These are phyloP conservation scores for Ophiostoma montium DNA, from an alignment of 2,329 filamentous ascomycete genomes.

Conservation along the genomic window DNA sequence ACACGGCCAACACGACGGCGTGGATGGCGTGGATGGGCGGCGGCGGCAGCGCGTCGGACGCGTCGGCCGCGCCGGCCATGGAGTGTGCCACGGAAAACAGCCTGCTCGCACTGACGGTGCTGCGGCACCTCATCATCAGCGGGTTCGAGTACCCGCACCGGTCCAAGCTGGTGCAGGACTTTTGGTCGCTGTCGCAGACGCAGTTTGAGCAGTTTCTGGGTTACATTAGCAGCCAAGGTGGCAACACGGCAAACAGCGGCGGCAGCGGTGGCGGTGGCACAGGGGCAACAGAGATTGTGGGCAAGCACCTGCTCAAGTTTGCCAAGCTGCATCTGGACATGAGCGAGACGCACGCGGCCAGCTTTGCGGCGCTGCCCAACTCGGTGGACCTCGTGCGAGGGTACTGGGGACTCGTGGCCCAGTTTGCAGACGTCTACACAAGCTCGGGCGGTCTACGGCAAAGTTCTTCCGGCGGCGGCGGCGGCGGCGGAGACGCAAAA, in stretches of 20 bases:
- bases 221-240: constrained; percentile 39
- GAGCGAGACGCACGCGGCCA: constrained; percentile 62
- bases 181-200: constrained; percentile 66
- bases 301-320: constrained; percentile 78
- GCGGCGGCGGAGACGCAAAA: constrained; percentile 23
- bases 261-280: constrained; percentile 23
- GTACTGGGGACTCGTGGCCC: constrained; percentile 73
- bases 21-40: constrained; percentile 49
- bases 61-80: constrained; percentile 34
- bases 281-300: constrained; percentile 37
- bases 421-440: constrained; percentile 62
- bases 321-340: constrained; percentile 86
- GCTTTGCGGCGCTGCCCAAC: constrained; percentile 70
- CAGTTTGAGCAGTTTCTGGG: constrained; percentile 67
- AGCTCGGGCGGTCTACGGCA: constrained; percentile 42
- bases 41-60: constrained; percentile 31
- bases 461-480: constrained; percentile 18
- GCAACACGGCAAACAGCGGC: neutral
- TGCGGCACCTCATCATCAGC: constrained; percentile 63
- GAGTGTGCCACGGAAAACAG: constrained; percentile 61
- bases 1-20: constrained; percentile 53
- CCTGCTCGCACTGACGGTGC: constrained; percentile 60
- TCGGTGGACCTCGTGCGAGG: constrained; percentile 62
- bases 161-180: constrained; percentile 59
- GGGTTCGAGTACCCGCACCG: constrained; percentile 76